Percentiles rank a stretch among this genome's conserved stretches.
Evolutionary conservation across 2,329 filamentous ascomycete species (phyloP).

Genomic region (Pyrenophora teres): DNA sequence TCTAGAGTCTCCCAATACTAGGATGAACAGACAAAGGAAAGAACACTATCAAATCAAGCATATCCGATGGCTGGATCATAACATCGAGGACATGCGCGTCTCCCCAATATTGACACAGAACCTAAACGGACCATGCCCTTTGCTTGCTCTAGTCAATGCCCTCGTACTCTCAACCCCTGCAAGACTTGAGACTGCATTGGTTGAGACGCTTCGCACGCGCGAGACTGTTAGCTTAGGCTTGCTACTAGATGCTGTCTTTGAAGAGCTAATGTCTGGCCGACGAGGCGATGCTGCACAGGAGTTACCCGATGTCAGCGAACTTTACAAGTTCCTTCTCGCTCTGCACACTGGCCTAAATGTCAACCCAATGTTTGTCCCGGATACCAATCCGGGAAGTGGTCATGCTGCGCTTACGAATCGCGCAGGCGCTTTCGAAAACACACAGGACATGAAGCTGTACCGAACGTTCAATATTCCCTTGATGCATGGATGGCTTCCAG

Average conservation of each 20-base stretch:
- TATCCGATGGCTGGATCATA: conserved; percentile 78
- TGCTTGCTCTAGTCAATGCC: conserved; percentile 92
- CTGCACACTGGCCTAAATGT: conserved; percentile 98
- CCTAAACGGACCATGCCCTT: conserved; percentile 88
- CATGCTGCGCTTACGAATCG: conserved; percentile 41
- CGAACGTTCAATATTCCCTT: conserved; percentile 85
- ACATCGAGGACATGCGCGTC: conserved; percentile 65
- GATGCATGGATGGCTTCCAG: conserved; percentile 93
- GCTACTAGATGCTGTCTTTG: conserved; percentile 86
- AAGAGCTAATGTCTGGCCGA: conserved; percentile 83
- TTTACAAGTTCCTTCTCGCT: conserved; percentile 85
- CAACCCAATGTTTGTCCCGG: conserved; percentile 82
- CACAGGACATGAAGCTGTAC: conserved; percentile 87
- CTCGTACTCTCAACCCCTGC: conserved; percentile 80
- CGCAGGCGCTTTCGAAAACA: conserved; percentile 83
- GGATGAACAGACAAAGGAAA: conserved; percentile 54
- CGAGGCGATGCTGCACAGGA: conserved; percentile 66
- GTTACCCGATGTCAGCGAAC: conserved; percentile 83
- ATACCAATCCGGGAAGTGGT: conserved; percentile 43
- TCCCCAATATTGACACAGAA: conserved; percentile 93
- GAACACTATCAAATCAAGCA: conserved; percentile 95
- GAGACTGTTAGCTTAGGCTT: conserved; percentile 88
- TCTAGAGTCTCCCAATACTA: conserved; percentile 48
- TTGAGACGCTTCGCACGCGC: conserved; percentile 75
- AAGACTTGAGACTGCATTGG: conserved; percentile 68